Evolutionary conservation across 345 rosid species (phyloP), one percentile per base, ranked within the genome.

Genomic region (Stellera chamaejasme): DNA sequence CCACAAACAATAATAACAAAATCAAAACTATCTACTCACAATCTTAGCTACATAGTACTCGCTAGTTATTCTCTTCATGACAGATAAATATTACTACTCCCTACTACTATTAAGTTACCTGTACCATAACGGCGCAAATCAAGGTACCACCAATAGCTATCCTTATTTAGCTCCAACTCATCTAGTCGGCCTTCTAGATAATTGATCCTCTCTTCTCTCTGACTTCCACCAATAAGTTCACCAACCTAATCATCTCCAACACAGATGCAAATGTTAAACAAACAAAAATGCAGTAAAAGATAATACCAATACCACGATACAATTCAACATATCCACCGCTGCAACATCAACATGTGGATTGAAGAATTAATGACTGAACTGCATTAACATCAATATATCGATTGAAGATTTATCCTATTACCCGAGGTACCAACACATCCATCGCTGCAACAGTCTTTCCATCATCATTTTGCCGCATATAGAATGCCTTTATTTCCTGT

Each of bases 401-500:
- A 58, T 58, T 47, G 45, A 48, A 36, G 59, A 54, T 43, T 43
- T n/a, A 46, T 11, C 28, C 41, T 36, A 27, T 75, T 84, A 93
- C 97, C 83, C 84, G 86, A 73, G 99, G 99, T 65, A 93, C 97
- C 45, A 93, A 71, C 94, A 93, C 64, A 76, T 93, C 99, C 99
- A 93, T 93, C 25, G 99, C 99, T 23, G 99, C 99, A 44, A 93
- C 99, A 39, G 99, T 93, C 77, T 81, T 93, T 32, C 96, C 97
- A 61, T 93, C 99, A 50, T 87, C 90, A 63, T 93, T 93, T 76
- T 87, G 85, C 49, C 99, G 85, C 99, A 93, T 89, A 68, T 93
- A 93, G 68, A 93, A 93, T 43, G 99, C 99, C 66, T 93, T 93
- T 64, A 93, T 93, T 60, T 87, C 99, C 90, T 83, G 77, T 32